Conservation (phyloP, 2,329 filamentous ascomycete genomes). For the Microdochium trichocladiopsis region DNA sequence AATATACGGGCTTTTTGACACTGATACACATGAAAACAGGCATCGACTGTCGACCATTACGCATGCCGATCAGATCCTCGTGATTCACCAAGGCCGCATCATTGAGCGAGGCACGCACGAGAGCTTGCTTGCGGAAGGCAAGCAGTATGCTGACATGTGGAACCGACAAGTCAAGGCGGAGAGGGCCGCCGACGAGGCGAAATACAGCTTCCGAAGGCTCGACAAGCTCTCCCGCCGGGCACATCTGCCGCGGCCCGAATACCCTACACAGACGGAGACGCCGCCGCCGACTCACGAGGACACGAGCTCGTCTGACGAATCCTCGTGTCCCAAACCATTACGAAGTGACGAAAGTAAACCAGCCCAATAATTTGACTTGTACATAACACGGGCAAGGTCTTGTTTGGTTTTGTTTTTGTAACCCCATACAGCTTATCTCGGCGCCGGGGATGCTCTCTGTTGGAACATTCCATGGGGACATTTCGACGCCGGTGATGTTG, state of each 20-base stretch:
- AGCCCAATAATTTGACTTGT: neutral
- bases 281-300: neutral
- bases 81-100: constrained; percentile 69
- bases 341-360: neutral
- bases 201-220: neutral
- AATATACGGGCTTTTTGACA: neutral
- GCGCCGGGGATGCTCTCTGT: no score
- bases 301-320: neutral
- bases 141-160: constrained; percentile 82
- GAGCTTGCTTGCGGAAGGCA: constrained; percentile 62
- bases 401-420: neutral
- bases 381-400: neutral
- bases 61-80: constrained; percentile 77
- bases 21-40: constrained; percentile 21
- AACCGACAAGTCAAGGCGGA: constrained; percentile 79
- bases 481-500: no score
- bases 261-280: neutral
- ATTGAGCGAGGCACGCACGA: constrained; percentile 74
- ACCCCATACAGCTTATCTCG: neutral
- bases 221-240: neutral
- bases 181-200: constrained; percentile 45
- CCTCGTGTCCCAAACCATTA: neutral
- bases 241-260: neutral
- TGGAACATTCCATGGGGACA: no score
- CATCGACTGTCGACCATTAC: constrained; percentile 83